A percentile compares a stretch with the other conserved stretches of the same genome.
Evolutionary conservation across 106 monocot species (phyloP).

Genomic region (Ottelia alismoides): DNA sequence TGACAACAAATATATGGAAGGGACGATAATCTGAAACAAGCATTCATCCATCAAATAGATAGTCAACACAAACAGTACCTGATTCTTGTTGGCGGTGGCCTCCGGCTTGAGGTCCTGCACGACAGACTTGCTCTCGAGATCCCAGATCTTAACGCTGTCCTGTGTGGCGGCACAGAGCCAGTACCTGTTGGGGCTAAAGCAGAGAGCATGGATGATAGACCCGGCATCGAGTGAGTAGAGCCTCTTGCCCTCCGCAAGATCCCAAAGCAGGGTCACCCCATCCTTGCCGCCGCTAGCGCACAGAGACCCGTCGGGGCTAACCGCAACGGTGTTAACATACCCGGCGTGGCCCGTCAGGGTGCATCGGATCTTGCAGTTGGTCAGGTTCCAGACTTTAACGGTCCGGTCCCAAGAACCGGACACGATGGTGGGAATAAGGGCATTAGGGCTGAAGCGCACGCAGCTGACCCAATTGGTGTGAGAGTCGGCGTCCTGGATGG

Average conservation of each 20-base stretch:
- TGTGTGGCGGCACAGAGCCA: constrained; percentile 2
- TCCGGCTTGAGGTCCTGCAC: constrained; percentile 3
- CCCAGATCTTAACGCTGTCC: constrained; percentile 3
- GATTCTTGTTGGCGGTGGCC: no score
- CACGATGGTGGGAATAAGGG: neutral
- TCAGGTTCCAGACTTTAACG: constrained; percentile 1
- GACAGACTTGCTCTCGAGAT: constrained; percentile 1
- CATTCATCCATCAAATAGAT: no score
- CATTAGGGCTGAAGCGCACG: neutral
- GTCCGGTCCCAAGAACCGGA: neutral
- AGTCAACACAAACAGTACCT: no score
- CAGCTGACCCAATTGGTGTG: constrained; percentile 3
- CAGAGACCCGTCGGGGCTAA: constrained; percentile 1
- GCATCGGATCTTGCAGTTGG: neutral
- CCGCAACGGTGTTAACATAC: neutral
- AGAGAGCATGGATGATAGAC: constrained; percentile 1
- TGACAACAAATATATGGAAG: no score
- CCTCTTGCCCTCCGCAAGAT: constrained; percentile 1
- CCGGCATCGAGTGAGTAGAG: constrained; percentile 4
- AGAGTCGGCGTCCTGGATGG: constrained; percentile 2
- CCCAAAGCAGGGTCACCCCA: neutral
- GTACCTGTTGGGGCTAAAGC: constrained; percentile 1
- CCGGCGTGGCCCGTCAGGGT: constrained; percentile 1
- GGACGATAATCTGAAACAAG: no score
- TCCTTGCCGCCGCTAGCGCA: constrained; percentile 2